Conservation (phyloP, 2,329 filamentous ascomycete genomes). For the Fusarium sp. region DNA sequence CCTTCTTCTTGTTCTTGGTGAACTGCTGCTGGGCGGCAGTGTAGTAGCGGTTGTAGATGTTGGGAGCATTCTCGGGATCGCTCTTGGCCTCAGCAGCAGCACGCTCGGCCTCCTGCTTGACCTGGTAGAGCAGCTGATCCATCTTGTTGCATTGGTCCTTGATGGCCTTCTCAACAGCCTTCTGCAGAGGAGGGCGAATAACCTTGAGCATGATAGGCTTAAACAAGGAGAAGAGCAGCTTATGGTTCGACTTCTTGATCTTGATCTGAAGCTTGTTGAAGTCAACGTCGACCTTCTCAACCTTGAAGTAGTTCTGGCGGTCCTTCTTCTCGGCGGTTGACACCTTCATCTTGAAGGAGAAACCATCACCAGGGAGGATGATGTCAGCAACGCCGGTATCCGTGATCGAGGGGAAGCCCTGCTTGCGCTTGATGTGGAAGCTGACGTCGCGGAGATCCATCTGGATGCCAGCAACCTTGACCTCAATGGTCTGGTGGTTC, state of each 20-base stretch:
- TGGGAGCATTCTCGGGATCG: constrained; percentile 79
- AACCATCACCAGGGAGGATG: constrained; percentile 85
- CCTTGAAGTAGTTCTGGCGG: constrained; percentile 89
- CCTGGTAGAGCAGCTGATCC: constrained; percentile 78
- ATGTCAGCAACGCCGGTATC: constrained; percentile 93
- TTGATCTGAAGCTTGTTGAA: constrained; percentile 88
- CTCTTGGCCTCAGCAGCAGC: constrained; percentile 68
- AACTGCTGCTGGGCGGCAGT: constrained; percentile 80
- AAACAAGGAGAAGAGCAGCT: constrained; percentile 86
- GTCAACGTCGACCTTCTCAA: constrained; percentile 87
- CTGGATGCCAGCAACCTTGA: constrained; percentile 90
- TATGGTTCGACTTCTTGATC: constrained; percentile 94
- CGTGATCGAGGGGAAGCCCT: constrained; percentile 88
- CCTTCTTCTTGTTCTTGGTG: constrained; percentile 83
- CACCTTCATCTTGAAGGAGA: constrained; percentile 92
- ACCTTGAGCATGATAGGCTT: constrained; percentile 90
- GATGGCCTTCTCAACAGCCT: constrained; percentile 90
- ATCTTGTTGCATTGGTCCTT: constrained; percentile 83
- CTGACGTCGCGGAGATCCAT: constrained; percentile 92
- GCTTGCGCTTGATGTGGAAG: constrained; percentile 95
- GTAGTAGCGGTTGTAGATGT: constrained; percentile 89
- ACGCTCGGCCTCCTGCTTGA: constrained; percentile 86
- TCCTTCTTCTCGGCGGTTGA: constrained; percentile 84
- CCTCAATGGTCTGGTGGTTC: constrained; percentile 83
- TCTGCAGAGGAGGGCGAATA: constrained; percentile 85